These are phyloP conservation scores for Hibiscus tridactylites DNA, from an alignment of 345 rosid species.

Conservation along the genomic window DNA sequence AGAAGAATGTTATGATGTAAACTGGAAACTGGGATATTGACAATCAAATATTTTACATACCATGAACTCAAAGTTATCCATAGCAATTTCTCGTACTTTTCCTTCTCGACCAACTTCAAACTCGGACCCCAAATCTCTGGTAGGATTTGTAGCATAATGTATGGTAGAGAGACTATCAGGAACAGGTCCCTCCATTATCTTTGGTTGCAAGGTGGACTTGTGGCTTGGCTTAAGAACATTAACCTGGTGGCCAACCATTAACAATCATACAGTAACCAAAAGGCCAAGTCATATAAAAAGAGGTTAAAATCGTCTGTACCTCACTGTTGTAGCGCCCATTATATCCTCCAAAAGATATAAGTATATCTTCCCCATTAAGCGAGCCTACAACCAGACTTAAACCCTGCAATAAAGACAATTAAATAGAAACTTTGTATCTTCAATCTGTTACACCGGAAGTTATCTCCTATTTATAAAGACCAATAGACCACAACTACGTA, in stretches of 20 bases:
- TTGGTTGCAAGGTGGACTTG: constrained; percentile 74
- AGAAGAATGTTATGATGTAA: background rate
- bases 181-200: constrained; percentile 43
- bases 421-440: background rate
- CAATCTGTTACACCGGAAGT: background rate
- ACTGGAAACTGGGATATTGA: background rate
- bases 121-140: constrained; percentile 85
- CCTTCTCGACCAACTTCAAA: constrained; percentile 69
- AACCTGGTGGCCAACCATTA: constrained; percentile 36
- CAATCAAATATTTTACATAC: constrained; percentile 26
- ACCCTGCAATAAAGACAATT: constrained; percentile 46
- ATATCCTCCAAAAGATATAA: constrained; percentile 89
- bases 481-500: background rate
- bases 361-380: constrained; percentile 72
- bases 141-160: constrained; percentile 52
- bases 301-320: constrained; percentile 34
- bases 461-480: background rate
- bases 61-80: constrained; percentile 57
- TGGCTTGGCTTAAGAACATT: constrained; percentile 93
- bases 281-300: background rate
- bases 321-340: constrained; percentile 91
- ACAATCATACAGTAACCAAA: background rate
- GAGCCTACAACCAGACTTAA: constrained; percentile 85
- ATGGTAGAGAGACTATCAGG: constrained; percentile 78
- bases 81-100: constrained; percentile 71